Conservation (phyloP, 352 stramenopile genomes). For the Globisporangium alternatum region DNA sequence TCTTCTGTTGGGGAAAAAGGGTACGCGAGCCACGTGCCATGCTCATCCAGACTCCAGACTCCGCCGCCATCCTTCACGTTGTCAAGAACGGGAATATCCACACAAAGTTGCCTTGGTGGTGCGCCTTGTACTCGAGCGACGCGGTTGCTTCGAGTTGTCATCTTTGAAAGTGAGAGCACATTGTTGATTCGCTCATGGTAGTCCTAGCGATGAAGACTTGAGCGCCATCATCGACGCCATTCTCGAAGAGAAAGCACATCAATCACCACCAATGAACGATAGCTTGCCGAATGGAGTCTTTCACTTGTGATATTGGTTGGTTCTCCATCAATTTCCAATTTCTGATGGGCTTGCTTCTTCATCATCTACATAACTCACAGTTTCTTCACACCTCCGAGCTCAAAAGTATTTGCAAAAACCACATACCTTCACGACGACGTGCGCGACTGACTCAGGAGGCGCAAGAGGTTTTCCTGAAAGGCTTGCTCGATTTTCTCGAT, state of each 20-base stretch:
- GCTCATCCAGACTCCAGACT: background rate
- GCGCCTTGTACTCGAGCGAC: background rate
- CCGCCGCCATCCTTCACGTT: background rate
- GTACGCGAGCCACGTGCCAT: background rate
- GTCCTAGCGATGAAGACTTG: background rate
- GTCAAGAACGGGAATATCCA: background rate
- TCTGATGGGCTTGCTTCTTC: background rate
- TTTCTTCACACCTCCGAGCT: background rate
- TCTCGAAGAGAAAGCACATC: background rate
- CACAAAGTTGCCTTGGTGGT: background rate
- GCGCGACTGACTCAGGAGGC: conserved; percentile 22
- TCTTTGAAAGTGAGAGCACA: background rate
- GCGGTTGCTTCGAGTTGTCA: background rate
- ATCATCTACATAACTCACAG: background rate
- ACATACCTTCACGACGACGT: background rate
- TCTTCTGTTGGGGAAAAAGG: background rate
- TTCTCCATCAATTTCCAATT: conserved; percentile 11
- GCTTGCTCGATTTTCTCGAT: conserved; percentile 35
- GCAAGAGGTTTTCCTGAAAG: conserved; percentile 37
- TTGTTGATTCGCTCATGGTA: background rate
- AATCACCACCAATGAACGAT: background rate
- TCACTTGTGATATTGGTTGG: conserved; percentile 4
- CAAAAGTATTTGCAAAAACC: background rate
- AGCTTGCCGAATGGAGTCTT: background rate
- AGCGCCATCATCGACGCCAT: background rate